A percentile compares a stretch with the other conserved stretches of the same genome.
phyloP scores from a whole-genome alignment of 805 yeast genomes.

The Clavispora santaluciae region DNA sequence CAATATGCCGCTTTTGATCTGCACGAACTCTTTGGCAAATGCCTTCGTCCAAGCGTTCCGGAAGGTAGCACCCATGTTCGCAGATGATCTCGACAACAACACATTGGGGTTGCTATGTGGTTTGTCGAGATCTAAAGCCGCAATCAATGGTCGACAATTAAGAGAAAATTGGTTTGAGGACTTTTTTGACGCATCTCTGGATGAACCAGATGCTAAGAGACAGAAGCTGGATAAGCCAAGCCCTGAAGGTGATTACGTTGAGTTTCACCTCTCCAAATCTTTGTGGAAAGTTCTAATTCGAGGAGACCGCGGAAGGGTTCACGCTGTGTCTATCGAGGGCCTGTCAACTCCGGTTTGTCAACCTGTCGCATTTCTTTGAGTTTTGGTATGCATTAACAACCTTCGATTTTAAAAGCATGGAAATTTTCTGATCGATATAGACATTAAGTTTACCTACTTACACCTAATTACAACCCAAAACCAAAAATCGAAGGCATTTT shows the following conservation, averaged over 20 bases:
- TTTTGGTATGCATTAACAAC: no score
- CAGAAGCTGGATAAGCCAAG: slow-evolving; percentile 10
- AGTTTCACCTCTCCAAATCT: slow-evolving; percentile 37
- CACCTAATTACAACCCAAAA: no score
- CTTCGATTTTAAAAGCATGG: no score
- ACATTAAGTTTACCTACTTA: no score
- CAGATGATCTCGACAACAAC: slow-evolving; percentile 15
- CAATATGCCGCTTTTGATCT: slow-evolving; percentile 21
- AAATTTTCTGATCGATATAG: no score
- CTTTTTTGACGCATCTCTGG: slow-evolving; percentile 14
- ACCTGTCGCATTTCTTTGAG: slow-evolving; percentile 9
- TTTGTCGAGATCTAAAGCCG: slow-evolving; percentile 23
- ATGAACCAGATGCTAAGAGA: slow-evolving; percentile 4
- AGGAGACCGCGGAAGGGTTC: slow-evolving; percentile 21
- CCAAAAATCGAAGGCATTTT: no score
- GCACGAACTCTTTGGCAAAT: slow-evolving; percentile 20
- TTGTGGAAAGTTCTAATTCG: slow-evolving; percentile 37
- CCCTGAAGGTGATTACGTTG: slow-evolving; percentile 35
- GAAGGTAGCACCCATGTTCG: slow-evolving; percentile 15
- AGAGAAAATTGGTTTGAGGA: slow-evolving; percentile 30
- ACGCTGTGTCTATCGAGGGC: slow-evolving; percentile 28
- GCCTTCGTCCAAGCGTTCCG: slow-evolving; percentile 24
- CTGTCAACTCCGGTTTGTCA: background rate
- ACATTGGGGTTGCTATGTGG: slow-evolving; percentile 22
- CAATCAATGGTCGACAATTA: slow-evolving; percentile 33